These are phyloP conservation scores for Puccinia hordei DNA, from an alignment of 1,284 basidiomycete genomes.

Conservation along the genomic window DNA sequence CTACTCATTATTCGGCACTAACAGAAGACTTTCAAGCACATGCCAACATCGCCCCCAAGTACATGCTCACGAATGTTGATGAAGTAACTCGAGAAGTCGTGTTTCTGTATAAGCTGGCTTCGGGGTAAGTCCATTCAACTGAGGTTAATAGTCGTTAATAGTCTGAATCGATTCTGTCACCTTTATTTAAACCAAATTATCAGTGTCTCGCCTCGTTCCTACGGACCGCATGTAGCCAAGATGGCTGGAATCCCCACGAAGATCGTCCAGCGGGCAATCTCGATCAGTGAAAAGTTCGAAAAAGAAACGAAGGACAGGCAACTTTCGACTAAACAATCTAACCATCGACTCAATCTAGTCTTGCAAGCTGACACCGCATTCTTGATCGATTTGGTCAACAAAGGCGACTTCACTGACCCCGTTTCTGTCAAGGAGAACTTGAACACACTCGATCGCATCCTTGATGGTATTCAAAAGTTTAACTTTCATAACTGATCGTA, in stretches of 20 bases:
- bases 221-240: constrained; percentile 55
- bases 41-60: constrained; percentile 87
- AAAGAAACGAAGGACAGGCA: constrained; percentile 62
- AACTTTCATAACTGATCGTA: neutral
- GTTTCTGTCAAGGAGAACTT: neutral
- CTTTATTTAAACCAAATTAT: neutral
- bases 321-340: neutral
- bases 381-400: constrained; percentile 23
- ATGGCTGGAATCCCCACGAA: constrained; percentile 54
- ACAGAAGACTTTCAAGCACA: constrained; percentile 86
- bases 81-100: constrained; percentile 83
- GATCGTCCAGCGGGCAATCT: constrained; percentile 80
- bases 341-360: constrained; percentile 13
- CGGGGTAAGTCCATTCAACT: constrained; percentile 72
- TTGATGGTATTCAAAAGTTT: neutral
- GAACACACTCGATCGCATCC: constrained; percentile 11
- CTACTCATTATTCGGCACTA: constrained; percentile 80
- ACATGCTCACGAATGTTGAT: constrained; percentile 89
- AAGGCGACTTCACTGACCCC: neutral
- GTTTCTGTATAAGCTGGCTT: constrained; percentile 89
- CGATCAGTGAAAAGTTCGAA: constrained; percentile 84
- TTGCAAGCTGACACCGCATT: constrained; percentile 45
- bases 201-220: constrained; percentile 56
- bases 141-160: neutral
- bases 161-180: neutral